A percentile compares a stretch with the other conserved stretches of the same genome.
Evolutionary conservation across 768 basidiomycete genomes (phyloP).

Genomic region (Boletus rufocinnamomeus): DNA sequence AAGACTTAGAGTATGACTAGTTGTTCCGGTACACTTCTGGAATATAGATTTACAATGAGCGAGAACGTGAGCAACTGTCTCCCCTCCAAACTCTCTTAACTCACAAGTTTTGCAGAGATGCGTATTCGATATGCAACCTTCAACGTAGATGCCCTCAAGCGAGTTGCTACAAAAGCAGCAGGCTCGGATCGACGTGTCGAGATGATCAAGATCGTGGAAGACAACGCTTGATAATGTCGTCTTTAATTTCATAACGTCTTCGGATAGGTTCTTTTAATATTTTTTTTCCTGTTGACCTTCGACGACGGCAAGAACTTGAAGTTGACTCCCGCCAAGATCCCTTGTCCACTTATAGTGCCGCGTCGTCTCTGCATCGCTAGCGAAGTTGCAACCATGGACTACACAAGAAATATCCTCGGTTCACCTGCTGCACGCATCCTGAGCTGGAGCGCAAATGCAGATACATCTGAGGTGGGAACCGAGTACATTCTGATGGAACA

Average conservation of each 20-base stretch:
- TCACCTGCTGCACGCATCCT: conserved; percentile 34
- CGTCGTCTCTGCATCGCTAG: conserved; percentile 39
- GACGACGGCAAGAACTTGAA: no score
- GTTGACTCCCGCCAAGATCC: no score
- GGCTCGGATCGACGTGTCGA: conserved; percentile 20
- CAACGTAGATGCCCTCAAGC: conserved; percentile 25
- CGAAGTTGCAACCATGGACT: conserved; percentile 41
- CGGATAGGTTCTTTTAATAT: no score
- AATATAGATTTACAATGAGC: conserved; percentile 14
- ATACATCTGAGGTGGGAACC: conserved; percentile 28
- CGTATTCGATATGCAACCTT: conserved; percentile 1
- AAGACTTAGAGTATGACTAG: no score
- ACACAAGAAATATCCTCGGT: conserved; percentile 26
- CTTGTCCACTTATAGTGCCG: no score
- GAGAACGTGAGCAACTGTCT: neutral
- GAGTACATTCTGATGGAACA: conserved; percentile 41
- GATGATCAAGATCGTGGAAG: conserved; percentile 20
- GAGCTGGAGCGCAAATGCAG: conserved; percentile 30
- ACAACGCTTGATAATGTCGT: neutral
- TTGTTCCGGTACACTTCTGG: conserved; percentile 6
- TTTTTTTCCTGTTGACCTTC: no score
- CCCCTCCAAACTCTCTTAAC: neutral
- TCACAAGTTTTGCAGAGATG: neutral
- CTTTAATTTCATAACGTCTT: no score
- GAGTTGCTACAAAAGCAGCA: conserved; percentile 12